Base-by-base conservation (phyloP, 2,329 filamentous ascomycete species). In the Chaetomium sp. region DNA sequence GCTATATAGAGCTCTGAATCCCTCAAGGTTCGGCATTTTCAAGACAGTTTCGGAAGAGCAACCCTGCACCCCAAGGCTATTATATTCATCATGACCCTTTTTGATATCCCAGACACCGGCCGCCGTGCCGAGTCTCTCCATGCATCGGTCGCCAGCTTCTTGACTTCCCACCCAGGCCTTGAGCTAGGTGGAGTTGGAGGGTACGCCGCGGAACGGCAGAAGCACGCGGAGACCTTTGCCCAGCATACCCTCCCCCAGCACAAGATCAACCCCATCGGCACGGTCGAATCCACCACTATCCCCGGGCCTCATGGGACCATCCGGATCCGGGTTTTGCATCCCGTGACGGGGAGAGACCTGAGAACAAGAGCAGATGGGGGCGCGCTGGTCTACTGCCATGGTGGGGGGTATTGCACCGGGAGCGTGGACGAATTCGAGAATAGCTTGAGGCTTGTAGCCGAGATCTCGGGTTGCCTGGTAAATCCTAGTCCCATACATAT, bases 401-500 rank as follows among this genome's bases (percentile, higher is more conserved):
- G 65, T 3, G 65, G 67, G 1, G 67, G 63, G 6, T 68, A 61
- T 23, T 64, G 65, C 1, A 51, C 63, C 0, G 67, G 62, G 0
- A 56, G 33, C 2, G 63, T 67, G 9, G 67, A 65, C 33, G 63
- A 68, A 54, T 66, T 66, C 13, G 67, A 68, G 35, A 66, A 67
- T 23, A 61, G 65, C 13, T 31, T 69, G 23, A 60, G 65, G 10
- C 16, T 69, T 16, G 31, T 69, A 8, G 67, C 67, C 3, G 63
- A 69, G 33, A 38, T 35, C 38, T 69, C 65, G 0, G 59, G 45
- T 7, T 69, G 65, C 21, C 56, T 64, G 53, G 65, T 66, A 62
- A 13, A 27, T 4, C 53, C 31, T 9, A 0, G 16, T 19, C 9
- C 19, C 19, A 21, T 9, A 21, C 2, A 6, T 9, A 6, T 21